Conservation (phyloP, 2,329 filamentous ascomycete genomes). For the Xylaria sp. region DNA sequence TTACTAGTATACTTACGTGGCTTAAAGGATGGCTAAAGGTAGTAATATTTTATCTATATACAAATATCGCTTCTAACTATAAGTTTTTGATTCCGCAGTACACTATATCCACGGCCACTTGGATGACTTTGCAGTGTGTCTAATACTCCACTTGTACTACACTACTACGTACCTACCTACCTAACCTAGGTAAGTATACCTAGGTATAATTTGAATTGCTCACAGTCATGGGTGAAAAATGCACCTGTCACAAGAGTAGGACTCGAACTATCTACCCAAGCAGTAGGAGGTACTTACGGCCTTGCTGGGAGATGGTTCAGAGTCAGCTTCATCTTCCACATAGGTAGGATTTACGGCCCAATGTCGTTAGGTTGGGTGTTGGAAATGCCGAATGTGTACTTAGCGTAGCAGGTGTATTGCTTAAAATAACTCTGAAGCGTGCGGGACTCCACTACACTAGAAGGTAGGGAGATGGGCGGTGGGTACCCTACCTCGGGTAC, state of each 20-base stretch:
- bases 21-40: neutral
- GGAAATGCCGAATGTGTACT: slow-evolving; percentile 13
- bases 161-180: too few species aligned
- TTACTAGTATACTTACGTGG: neutral
- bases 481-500: neutral
- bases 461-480: neutral
- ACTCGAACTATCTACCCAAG: neutral
- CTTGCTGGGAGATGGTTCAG: slow-evolving; percentile 1
- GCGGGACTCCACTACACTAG: slow-evolving; percentile 14
- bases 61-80: neutral
- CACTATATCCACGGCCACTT: neutral
- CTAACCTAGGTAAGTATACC: too few species aligned
- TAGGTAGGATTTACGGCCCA: slow-evolving; percentile 25
- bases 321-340: slow-evolving; percentile 28
- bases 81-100: neutral
- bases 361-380: slow-evolving; percentile 32
- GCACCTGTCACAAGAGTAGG: neutral
- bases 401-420: slow-evolving; percentile 17
- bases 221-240: neutral
- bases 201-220: too few species aligned
- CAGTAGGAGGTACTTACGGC: neutral
- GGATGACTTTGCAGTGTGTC: neutral
- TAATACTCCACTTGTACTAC: neutral
- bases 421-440: slow-evolving; percentile 35
- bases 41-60: neutral